Evolutionary conservation across 345 rosid species (phyloP).

Genomic region (Lepidium didymum): DNA sequence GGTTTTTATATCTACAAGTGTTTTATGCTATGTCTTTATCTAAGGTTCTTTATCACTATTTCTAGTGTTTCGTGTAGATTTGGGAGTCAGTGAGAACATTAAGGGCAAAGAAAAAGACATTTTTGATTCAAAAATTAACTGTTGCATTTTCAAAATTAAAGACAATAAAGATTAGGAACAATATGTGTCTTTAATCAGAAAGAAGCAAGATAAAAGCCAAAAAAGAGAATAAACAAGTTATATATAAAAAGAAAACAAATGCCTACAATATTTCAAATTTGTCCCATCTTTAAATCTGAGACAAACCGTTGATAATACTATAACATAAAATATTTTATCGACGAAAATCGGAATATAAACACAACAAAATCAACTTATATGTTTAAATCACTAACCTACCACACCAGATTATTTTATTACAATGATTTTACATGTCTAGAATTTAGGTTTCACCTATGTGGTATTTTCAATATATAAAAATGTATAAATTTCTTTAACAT

Average conservation of each 20-base stretch:
- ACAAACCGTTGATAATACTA: too few species aligned
- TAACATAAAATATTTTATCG: too few species aligned
- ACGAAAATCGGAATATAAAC: too few species aligned
- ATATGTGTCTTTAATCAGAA: slow-evolving; percentile 3
- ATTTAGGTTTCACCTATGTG: not conserved
- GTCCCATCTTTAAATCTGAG: too few species aligned
- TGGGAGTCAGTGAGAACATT: slow-evolving; percentile 20
- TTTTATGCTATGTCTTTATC: slow-evolving; percentile 4
- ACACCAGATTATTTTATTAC: too few species aligned
- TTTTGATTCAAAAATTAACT: not conserved
- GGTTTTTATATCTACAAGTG: slow-evolving; percentile 13
- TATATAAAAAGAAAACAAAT: not conserved
- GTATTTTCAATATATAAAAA: not conserved
- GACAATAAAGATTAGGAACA: not conserved
- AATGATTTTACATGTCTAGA: not conserved
- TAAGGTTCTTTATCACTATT: not conserved
- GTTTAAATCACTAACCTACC: too few species aligned
- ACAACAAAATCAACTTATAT: too few species aligned
- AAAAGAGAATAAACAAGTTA: not conserved
- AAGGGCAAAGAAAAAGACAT: slow-evolving; percentile 5
- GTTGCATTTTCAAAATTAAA: slow-evolving; percentile 4
- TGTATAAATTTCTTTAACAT: not conserved
- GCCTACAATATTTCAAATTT: not conserved
- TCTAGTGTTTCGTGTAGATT: slow-evolving; percentile 25
- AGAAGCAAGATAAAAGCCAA: not conserved